A percentile compares a stretch with the other conserved stretches of the same genome.
Conservation (phyloP, 768 basidiomycete genomes). For the Termitomyces sp. region DNA sequence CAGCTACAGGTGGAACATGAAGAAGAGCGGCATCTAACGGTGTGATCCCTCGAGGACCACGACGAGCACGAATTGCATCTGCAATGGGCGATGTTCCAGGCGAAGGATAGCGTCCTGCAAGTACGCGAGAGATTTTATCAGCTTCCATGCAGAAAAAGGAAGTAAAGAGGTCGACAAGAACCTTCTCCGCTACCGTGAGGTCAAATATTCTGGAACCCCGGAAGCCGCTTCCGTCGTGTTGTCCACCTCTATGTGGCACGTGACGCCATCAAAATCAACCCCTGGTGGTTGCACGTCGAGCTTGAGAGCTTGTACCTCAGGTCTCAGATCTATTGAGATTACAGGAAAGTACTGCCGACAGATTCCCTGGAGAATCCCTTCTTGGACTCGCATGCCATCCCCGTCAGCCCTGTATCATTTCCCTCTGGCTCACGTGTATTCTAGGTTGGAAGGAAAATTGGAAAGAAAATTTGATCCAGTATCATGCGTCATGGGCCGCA, state of each 20-base stretch:
- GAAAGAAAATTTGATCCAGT: too few relatives aligned
- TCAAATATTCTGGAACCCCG: not conserved
- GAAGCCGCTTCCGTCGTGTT: slow-evolving; percentile 2
- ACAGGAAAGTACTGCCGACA: too few relatives aligned
- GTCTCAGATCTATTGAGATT: too few relatives aligned
- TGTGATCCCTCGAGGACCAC: slow-evolving; percentile 43
- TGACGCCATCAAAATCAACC: not conserved
- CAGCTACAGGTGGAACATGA: slow-evolving; percentile 41
- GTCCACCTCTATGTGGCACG: too few relatives aligned
- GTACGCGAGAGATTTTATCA: slow-evolving; percentile 28
- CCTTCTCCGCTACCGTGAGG: not conserved
- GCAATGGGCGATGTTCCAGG: slow-evolving; percentile 37
- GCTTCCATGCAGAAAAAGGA: not conserved
- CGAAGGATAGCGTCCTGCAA: slow-evolving; percentile 38
- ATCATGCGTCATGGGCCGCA: too few relatives aligned
- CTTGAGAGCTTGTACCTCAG: too few relatives aligned
- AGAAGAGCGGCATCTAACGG: slow-evolving; percentile 44
- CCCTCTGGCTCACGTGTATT: too few relatives aligned
- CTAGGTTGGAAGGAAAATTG: too few relatives aligned
- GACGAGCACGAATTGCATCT: slow-evolving; percentile 42
- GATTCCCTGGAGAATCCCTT: too few relatives aligned
- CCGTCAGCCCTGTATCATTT: too few relatives aligned
- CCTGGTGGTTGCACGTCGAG: too few relatives aligned
- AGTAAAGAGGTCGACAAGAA: not conserved
- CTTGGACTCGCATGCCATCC: too few relatives aligned